Percentiles rank a stretch among this genome's conserved stretches.
phyloP scores from a whole-genome alignment of 257 asterid genomes.

The Fraxinus excelsior region DNA sequence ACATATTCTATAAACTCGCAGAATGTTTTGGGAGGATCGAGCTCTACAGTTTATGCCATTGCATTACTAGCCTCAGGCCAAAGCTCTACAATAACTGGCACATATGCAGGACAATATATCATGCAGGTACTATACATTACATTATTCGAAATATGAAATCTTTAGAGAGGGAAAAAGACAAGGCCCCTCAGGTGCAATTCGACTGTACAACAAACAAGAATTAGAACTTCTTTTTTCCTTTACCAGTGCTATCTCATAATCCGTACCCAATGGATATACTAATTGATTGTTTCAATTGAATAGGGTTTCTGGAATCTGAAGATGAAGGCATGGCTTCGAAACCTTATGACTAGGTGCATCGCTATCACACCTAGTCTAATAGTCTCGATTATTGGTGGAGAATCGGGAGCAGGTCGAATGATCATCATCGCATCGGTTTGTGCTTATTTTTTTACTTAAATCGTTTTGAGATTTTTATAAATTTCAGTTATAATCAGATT shows the following conservation, averaged over 20 bases:
- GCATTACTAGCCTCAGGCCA: slow-evolving; percentile 94
- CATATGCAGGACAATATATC: slow-evolving; percentile 92
- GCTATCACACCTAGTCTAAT: slow-evolving; percentile 88
- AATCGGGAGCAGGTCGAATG: slow-evolving; percentile 79
- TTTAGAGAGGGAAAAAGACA: no score
- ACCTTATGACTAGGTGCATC: slow-evolving; percentile 71
- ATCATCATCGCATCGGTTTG: slow-evolving; percentile 91
- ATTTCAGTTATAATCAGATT: background rate
- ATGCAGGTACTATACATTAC: slow-evolving; percentile 65
- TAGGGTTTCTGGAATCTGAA: slow-evolving; percentile 84
- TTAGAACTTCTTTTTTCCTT: background rate
- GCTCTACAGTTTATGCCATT: slow-evolving; percentile 75
- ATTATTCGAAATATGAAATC: background rate
- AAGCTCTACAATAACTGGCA: slow-evolving; percentile 90
- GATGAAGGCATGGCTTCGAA: slow-evolving; percentile 77
- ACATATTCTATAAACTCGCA: slow-evolving; percentile 14
- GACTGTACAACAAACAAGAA: background rate
- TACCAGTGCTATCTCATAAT: background rate
- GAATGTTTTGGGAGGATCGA: slow-evolving; percentile 87
- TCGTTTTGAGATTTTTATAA: background rate
- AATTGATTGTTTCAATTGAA: background rate
- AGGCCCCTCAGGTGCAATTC: background rate
- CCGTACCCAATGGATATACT: background rate
- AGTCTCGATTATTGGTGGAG: slow-evolving; percentile 81
- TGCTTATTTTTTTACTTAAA: background rate